Base-by-base conservation (phyloP, 169 alveolate species). In the Plasmodium vivax region DNA sequence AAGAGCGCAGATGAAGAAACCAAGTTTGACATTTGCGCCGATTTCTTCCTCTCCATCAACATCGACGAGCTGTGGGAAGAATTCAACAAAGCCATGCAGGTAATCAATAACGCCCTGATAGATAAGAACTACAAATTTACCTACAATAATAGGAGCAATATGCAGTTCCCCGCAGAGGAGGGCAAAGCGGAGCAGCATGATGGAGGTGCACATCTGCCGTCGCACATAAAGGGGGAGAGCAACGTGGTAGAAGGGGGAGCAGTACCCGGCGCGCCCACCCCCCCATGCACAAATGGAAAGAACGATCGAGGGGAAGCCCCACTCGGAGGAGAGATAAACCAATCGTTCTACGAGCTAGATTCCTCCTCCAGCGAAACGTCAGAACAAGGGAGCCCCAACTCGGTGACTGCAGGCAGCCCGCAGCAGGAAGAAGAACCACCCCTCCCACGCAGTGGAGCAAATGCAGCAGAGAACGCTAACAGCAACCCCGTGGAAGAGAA, bases 11-110 rank as follows among this genome's bases (percentile, higher is more conserved):
- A 45, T 23, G 94, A 79, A 80, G 94, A 88, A 58, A 80, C 94
- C 56, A 88, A 88, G 73, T 88, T 88, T 19, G 94, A 88, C 51
- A 88, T 88, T 36, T 88, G 94, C 2, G 94, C 94, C 2, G 90
- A 79, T 74, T 77, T 88, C 19, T 88, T 88, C 32, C 83, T 88
- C 9, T 88, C 94, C 43, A 88, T 88, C 19, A 88, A 88, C 47
- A 88, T 88, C 19, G 94, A 88, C 51, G 27, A 10, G 2, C 83
- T 88, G 9, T 88, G 94, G 94, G 94, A 88, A 41, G 94, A 88
- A 54, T 88, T 88, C 73, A 88, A 88, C 74, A 88, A 88, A 80
- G 73, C 94, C 16, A 88, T 88, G 94, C 94, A 88, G n/a, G 94
- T 88, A 62, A 88, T 88, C 19, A 88, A 80, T n/a, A 77, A 88